Evolutionary conservation across 2,329 filamentous ascomycete genomes (phyloP), one percentile per base, ranked within the genome.

Genomic region (Geosmithia flava): DNA sequence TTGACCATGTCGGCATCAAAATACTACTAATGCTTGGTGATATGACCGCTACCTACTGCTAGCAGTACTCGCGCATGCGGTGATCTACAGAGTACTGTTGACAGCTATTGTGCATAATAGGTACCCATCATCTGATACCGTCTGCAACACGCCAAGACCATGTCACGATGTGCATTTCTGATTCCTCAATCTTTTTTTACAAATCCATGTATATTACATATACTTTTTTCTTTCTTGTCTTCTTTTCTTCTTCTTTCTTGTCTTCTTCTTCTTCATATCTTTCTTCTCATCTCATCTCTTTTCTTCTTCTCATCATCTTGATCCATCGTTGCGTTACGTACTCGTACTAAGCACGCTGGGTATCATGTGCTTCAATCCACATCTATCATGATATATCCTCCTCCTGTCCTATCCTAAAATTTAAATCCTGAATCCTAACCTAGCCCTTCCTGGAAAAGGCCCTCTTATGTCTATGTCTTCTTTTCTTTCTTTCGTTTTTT

Each of bases 381-480:
- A 37, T 37, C 33, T 37, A n/a, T 11, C 33, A 16, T 37, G 15
- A 37, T 37, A 11, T 30, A 27, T 5, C 23, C 23, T 8, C 33
- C 33, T 37, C 33, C 33, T 37, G 6, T 37, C 33, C 11, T 37
- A 37, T 37, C 33, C 33, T 37, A 7, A 7, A 5, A 5, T 37
- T 37, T 8, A 4, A 5, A 27, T 27, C 23, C 33, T 37, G 11
- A 13, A 37, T 13, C 33, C 33, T 11, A 3, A 5, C 15, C 33
- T 16, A 13, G 13, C 17, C 15, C 17, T 19, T 7, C 17, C 41
- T 23, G 41, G 7, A 11, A 19, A 19, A 23, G 3, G 19, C 15
- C 42, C 16, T 48, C 45, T 48, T 52, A 19, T 48, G 52, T 48
- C 46, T 49, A 50, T 19, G 27, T 53, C 37, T 52, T 49, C 50